Evolutionary conservation across 2,329 filamentous ascomycete genomes (phyloP).

Genomic region (Ophiostoma australiae): DNA sequence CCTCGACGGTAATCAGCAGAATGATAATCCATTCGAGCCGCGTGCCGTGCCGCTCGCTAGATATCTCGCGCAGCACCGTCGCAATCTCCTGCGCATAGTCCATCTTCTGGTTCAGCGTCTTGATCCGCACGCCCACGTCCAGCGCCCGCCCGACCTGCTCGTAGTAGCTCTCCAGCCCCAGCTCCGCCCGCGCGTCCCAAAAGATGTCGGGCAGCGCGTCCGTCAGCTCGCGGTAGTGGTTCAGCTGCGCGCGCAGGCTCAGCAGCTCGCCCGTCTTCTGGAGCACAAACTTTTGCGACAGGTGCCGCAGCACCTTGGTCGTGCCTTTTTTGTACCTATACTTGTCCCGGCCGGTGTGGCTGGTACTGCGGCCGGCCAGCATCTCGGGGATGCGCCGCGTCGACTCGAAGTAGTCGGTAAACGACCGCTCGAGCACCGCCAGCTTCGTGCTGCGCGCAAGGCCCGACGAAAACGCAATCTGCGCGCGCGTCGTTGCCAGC

Average conservation of each 20-base stretch:
- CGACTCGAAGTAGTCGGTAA: conserved; percentile 79
- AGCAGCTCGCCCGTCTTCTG: conserved; percentile 91
- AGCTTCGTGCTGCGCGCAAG: conserved; percentile 90
- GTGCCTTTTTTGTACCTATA: not conserved
- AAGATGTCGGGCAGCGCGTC: conserved; percentile 94
- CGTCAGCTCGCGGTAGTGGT: conserved; percentile 94
- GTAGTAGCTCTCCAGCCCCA: conserved; percentile 90
- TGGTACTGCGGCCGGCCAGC: conserved; percentile 52
- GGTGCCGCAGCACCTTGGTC: conserved; percentile 41
- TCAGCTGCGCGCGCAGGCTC: conserved; percentile 82
- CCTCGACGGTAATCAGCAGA: conserved; percentile 84
- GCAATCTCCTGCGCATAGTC: conserved; percentile 97
- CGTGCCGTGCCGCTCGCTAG: conserved; percentile 85
- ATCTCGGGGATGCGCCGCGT: conserved; percentile 77
- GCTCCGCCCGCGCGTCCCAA: conserved; percentile 86
- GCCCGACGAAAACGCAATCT: conserved; percentile 94
- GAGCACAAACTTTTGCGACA: conserved; percentile 74
- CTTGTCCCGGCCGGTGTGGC: not conserved
- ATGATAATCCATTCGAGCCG: conserved; percentile 96
- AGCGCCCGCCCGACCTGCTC: conserved; percentile 85
- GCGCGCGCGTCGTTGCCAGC: conserved; percentile 67
- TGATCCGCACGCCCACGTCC: conserved; percentile 87
- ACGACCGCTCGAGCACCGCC: conserved; percentile 78
- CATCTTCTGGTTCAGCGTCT: conserved; percentile 91
- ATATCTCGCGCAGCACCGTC: conserved; percentile 75